Base-by-base conservation (phyloP, 768 basidiomycete genomes). In the Hericium erinaceus region DNA sequence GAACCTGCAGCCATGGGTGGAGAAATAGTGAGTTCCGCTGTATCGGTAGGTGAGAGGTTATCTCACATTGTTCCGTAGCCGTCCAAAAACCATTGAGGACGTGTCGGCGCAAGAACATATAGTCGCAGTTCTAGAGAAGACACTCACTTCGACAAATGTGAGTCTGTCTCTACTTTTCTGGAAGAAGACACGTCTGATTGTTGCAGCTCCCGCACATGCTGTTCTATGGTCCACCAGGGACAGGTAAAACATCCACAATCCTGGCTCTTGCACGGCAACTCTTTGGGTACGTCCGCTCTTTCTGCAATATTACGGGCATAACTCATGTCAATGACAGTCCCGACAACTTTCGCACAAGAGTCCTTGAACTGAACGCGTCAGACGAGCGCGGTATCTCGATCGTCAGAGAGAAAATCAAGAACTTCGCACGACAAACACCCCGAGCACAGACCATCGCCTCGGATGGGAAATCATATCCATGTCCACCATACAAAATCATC, bases 181-280 rank as follows among this genome's bases (percentile, higher is more conserved):
- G 39, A 33, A 37, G 56, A 20, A 33, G 56, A 55, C 39, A 40
- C 56, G 46, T 37, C 22, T 56, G 38, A 18, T 12, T 18, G 51
- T n/a, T 39, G 10, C 68, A 99, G 97, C 79, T 99, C 54, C 95
- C 97, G 5, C 97, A 99, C 67, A 98, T 98, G 95, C 76, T 99
- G 50, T 99, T 99, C 77, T 99, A 99, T 64, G 97, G 97, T 1
- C 97, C 97, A 33, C 97, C 97, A 15, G 97, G 97, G 37, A 98
- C 95, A 12, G 97, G 97, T 44, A 99, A 99, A 72, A 99, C 97
- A 12, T 95, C 92, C 44, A 98, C 97, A 1, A 98, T 99, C 63
- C 83, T 99, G 22, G 97, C 97, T 18, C 77, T 99, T 54, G 77
- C 95, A 39, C 77, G 95, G 54, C 93, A 99, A 70, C 80, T 99